Evolutionary conservation across 768 basidiomycete species (phyloP).

Genomic region (Coprinellus aureogranulatus): DNA sequence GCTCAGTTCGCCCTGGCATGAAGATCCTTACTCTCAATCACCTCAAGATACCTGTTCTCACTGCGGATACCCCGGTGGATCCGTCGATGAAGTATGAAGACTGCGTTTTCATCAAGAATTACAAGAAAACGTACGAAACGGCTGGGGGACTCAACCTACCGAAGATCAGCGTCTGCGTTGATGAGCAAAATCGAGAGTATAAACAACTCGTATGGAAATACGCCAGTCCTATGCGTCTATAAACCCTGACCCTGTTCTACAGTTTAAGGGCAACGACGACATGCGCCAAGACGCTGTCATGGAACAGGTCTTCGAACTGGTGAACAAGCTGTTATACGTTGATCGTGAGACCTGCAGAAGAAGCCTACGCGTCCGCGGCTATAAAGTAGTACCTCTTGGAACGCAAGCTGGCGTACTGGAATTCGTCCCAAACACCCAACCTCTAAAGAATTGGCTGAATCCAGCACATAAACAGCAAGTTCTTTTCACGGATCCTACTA

Average conservation of each 20-base stretch:
- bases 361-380: conserved; percentile 71
- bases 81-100: conserved; percentile 62
- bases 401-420: conserved; percentile 82
- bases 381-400: conserved; percentile 86
- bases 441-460: conserved; percentile 61
- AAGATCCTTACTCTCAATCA: conserved; percentile 49
- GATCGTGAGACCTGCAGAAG: conserved; percentile 79
- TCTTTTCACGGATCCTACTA: neutral
- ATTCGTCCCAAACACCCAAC: conserved; percentile 78
- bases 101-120: conserved; percentile 68
- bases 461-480: conserved; percentile 61
- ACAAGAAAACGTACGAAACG: conserved; percentile 52
- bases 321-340: conserved; percentile 69
- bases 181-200: conserved; percentile 35
- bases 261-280: conserved; percentile 88
- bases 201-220: conserved; percentile 87
- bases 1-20: conserved; percentile 27
- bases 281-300: conserved; percentile 97
- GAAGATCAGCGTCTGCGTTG: conserved; percentile 79
- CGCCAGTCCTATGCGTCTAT: too few relatives aligned
- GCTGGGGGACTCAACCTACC: conserved; percentile 83
- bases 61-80: conserved; percentile 67
- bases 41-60: conserved; percentile 79
- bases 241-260: too few relatives aligned
- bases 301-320: conserved; percentile 94